phyloP scores from a whole-genome alignment of 768 basidiomycete species.

The Brasilioporus rufonigricans region DNA sequence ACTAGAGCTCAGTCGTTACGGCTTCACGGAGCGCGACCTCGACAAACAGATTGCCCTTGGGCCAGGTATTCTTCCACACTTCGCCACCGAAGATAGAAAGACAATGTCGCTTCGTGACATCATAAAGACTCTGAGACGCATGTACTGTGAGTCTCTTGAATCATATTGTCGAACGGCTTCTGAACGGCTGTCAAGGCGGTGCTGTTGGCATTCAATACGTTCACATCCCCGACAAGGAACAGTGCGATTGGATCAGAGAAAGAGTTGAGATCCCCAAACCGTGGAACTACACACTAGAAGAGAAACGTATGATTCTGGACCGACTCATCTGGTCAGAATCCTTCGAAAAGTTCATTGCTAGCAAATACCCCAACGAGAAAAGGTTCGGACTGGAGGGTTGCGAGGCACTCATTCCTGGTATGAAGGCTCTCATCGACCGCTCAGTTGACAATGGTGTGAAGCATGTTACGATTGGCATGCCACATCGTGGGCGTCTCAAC shows the following conservation, averaged over 20 bases:
- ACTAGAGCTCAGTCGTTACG: conserved; percentile 90
- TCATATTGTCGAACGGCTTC: neutral
- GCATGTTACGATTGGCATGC: conserved; percentile 97
- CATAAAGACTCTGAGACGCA: conserved; percentile 83
- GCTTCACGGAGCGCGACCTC: conserved; percentile 91
- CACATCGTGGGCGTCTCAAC: conserved; percentile 97
- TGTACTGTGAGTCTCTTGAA: conserved; percentile 73
- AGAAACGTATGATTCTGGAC: conserved; percentile 99
- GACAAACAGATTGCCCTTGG: conserved; percentile 94
- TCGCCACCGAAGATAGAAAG: conserved; percentile 81
- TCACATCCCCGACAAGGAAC: conserved; percentile 97
- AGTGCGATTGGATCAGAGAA: conserved; percentile 99
- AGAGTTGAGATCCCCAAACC: conserved; percentile 94
- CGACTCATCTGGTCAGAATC: conserved; percentile 99
- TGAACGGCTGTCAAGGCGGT: conserved; percentile 52
- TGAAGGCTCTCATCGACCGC: conserved; percentile 99
- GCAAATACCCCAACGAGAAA: conserved; percentile 99
- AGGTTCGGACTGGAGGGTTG: conserved; percentile 98
- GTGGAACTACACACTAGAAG: conserved; percentile 97
- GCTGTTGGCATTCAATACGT: conserved; percentile 88
- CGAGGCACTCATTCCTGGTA: conserved; percentile 95
- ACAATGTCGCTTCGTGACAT: conserved; percentile 91
- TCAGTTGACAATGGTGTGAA: conserved; percentile 97
- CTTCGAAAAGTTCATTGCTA: conserved; percentile 97
- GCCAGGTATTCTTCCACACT: conserved; percentile 94